phyloP scores from a whole-genome alignment of 805 yeast species.

The Maudiozyma turicensis region DNA sequence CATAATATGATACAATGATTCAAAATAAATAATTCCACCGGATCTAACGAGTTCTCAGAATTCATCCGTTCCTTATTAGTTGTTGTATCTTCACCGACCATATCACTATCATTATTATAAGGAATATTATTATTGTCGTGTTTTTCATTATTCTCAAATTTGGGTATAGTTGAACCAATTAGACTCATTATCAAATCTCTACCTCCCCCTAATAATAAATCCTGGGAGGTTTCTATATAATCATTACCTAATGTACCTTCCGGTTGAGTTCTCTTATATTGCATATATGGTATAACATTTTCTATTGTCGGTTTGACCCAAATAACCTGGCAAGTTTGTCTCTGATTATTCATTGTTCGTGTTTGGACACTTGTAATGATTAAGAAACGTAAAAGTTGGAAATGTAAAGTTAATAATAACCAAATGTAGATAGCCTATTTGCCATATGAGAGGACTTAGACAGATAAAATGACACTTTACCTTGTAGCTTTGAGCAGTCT shows the following conservation, averaged over 20 bases:
- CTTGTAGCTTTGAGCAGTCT: no score
- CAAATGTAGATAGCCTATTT: no score
- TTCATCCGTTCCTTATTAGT: not conserved
- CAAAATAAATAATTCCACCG: slow-evolving; percentile 32
- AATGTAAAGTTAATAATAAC: no score
- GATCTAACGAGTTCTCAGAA: slow-evolving; percentile 4
- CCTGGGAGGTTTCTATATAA: slow-evolving; percentile 1
- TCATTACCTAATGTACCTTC: slow-evolving; percentile 3
- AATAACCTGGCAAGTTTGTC: slow-evolving; percentile 16
- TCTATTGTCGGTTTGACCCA: slow-evolving; percentile 30
- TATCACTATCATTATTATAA: not conserved
- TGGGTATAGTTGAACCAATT: slow-evolving; percentile 3
- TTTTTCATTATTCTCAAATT: not conserved
- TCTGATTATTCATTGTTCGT: slow-evolving; percentile 1
- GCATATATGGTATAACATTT: slow-evolving; percentile 28
- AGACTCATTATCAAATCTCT: slow-evolving; percentile 26
- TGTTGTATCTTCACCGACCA: not conserved
- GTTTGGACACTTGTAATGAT: not conserved
- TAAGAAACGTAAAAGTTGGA: no score
- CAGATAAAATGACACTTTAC: not conserved
- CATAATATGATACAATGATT: slow-evolving; percentile 32
- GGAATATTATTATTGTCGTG: not conserved
- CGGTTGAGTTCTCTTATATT: slow-evolving; percentile 26
- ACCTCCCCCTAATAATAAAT: slow-evolving; percentile 34
- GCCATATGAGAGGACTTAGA: not conserved